Conservation (phyloP, 2,329 filamentous ascomycete genomes). For the Diplodia scrobiculata region DNA sequence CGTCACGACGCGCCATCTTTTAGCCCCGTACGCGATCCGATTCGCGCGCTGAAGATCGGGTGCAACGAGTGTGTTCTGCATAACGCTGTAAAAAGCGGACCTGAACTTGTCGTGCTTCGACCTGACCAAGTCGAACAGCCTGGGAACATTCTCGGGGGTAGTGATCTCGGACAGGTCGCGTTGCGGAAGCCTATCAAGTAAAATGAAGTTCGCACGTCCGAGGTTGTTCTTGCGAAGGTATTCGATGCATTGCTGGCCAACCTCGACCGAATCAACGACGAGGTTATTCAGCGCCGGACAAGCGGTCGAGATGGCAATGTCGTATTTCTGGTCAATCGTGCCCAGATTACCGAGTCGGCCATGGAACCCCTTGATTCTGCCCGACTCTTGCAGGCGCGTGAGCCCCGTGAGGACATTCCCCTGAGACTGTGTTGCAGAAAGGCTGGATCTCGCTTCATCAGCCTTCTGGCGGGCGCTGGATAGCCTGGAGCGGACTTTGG, state of each 20-base stretch:
- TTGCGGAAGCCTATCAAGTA: conserved; percentile 80
- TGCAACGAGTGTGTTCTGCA: conserved; percentile 93
- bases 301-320: conserved; percentile 96
- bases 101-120: conserved; percentile 84
- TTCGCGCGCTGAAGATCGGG: conserved; percentile 94
- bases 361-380: conserved; percentile 95
- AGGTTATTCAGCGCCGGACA: conserved; percentile 92
- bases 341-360: conserved; percentile 92
- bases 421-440: conserved; percentile 87
- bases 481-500: conserved; percentile 77
- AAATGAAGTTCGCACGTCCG: conserved; percentile 94
- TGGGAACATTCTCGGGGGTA: conserved; percentile 88
- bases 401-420: conserved; percentile 88
- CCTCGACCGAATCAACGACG: conserved; percentile 93
- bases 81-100: conserved; percentile 90
- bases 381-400: conserved; percentile 93
- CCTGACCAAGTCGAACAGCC: conserved; percentile 89
- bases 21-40: conserved; percentile 90
- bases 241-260: conserved; percentile 96
- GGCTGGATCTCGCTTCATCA: conserved; percentile 87
- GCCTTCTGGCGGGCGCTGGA: conserved; percentile 91
- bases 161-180: conserved; percentile 77
- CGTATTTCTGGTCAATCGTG: conserved; percentile 89
- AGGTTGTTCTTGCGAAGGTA: conserved; percentile 97
- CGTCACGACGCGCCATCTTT: conserved; percentile 94